These are phyloP conservation scores for Parietichytrium sp. DNA, from an alignment of 108 stramenopile genomes.

Conservation along the genomic window DNA sequence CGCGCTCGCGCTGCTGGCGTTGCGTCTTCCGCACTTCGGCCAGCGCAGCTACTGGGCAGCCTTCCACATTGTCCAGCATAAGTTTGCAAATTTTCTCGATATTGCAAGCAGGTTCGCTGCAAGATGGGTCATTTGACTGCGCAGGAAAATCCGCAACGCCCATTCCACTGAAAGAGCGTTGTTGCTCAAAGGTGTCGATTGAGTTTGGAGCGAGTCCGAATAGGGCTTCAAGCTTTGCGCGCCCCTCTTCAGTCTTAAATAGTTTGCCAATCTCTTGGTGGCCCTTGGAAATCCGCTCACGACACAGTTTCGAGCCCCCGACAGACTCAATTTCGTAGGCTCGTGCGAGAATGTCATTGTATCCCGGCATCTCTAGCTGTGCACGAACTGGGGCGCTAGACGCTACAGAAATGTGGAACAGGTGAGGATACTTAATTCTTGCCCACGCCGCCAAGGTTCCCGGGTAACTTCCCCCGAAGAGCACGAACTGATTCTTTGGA, in stretches of 20 bases:
- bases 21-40: background rate
- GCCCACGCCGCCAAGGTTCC: constrained; percentile 70
- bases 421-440: constrained; percentile 74
- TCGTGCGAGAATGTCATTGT: constrained; percentile 71
- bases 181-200: constrained; percentile 54
- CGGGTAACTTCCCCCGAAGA: constrained; percentile 85
- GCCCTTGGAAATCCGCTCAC: constrained; percentile 62
- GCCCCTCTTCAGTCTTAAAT: constrained; percentile 17
- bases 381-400: constrained; percentile 79
- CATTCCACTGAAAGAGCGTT: constrained; percentile 74
- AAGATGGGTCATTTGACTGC: constrained; percentile 82
- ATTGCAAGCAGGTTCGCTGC: constrained; percentile 68
- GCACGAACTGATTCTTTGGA: constrained; percentile 59
- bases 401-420: constrained; percentile 73
- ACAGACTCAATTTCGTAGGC: constrained; percentile 63
- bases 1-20: background rate
- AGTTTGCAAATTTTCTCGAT: constrained; percentile 67
- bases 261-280: constrained; percentile 63
- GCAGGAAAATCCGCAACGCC: constrained; percentile 73
- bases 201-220: background rate
- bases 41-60: background rate
- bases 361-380: constrained; percentile 71
- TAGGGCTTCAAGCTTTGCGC: constrained; percentile 46
- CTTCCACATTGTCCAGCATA: background rate
- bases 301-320: constrained; percentile 75